phyloP scores from a whole-genome alignment of 148 eudicot genomes.

The Gaultheria prostrata region DNA sequence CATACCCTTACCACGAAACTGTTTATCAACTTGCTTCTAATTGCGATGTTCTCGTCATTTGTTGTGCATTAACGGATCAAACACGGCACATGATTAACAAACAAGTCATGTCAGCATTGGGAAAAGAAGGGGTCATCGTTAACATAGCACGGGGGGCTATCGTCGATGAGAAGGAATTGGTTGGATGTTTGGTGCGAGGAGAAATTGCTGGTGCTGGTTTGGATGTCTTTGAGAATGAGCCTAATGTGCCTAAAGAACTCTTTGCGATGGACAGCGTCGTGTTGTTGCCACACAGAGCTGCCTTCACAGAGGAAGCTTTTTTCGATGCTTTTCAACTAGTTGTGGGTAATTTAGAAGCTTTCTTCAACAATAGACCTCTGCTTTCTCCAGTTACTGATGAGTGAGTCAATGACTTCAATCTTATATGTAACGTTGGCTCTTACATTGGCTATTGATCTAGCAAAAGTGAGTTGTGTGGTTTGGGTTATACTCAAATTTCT shows the following conservation, averaged over 20 bases:
- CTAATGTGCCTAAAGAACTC: conserved; percentile 53
- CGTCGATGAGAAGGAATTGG: conserved; percentile 56
- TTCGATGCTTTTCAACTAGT: conserved; percentile 32
- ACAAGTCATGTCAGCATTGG: conserved; percentile 50
- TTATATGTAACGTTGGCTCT: not conserved
- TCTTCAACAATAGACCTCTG: conserved; percentile 52
- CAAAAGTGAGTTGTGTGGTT: not conserved
- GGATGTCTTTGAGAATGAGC: conserved; percentile 78
- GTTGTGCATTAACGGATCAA: conserved; percentile 62
- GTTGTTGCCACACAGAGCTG: conserved; percentile 55
- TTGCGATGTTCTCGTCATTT: conserved; percentile 44
- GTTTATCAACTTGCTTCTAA: conserved; percentile 41
- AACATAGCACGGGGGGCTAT: conserved; percentile 67
- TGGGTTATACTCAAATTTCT: not conserved
- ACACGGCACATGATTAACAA: conserved; percentile 59
- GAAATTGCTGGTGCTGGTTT: conserved; percentile 75
- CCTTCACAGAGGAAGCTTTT: conserved; percentile 46
- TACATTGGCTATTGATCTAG: not conserved
- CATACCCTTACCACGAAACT: conserved; percentile 37
- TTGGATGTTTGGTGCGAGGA: conserved; percentile 38
- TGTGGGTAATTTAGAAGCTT: conserved; percentile 57
- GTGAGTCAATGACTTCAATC: not conserved
- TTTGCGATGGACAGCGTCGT: conserved; percentile 61
- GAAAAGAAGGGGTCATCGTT: conserved; percentile 52
- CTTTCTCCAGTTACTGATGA: conserved; percentile 31